Evolutionary conservation across 2,329 filamentous ascomycete genomes (phyloP).

Genomic region (Tolypocladium pustulatum): DNA sequence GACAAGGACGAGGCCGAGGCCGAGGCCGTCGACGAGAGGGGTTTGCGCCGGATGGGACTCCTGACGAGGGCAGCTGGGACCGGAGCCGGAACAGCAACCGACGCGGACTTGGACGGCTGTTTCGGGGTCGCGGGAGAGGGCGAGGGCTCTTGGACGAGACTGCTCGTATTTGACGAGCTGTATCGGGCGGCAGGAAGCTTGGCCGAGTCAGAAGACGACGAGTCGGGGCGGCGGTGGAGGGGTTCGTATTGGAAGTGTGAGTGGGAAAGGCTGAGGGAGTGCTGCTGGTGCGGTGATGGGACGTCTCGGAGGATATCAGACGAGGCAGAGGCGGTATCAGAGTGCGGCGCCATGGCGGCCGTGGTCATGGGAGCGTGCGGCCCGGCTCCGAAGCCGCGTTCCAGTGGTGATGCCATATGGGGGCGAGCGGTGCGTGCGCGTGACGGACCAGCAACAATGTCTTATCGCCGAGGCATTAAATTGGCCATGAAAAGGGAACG

Average conservation of each 20-base stretch:
- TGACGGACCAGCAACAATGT: conserved; percentile 7
- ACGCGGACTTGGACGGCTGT: conserved; percentile 7
- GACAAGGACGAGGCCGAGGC: conserved; percentile 41
- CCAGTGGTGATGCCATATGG: conserved; percentile 12
- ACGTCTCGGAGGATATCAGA: conserved; percentile 16
- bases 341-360: conserved; percentile 8
- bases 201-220: not conserved
- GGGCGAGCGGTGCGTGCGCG: conserved; percentile 5
- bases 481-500: conserved; percentile 8
- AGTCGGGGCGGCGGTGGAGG: not conserved
- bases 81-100: conserved; percentile 5
- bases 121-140: not conserved
- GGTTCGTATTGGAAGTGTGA: conserved; percentile 5
- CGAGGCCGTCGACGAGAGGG: conserved; percentile 45
- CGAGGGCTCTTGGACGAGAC: not conserved
- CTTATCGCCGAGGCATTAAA: conserved; percentile 8
- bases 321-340: conserved; percentile 29
- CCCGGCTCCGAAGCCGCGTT: not conserved
- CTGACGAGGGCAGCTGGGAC: conserved; percentile 7
- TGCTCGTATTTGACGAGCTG: not conserved
- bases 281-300: conserved; percentile 2
- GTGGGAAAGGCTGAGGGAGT: conserved; percentile 11
- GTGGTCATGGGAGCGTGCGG: not conserved
- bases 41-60: conserved; percentile 46
- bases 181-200: not conserved